Evolutionary conservation across 108 stramenopile species (phyloP).

Genomic region (Discostella pseudostelligera): DNA sequence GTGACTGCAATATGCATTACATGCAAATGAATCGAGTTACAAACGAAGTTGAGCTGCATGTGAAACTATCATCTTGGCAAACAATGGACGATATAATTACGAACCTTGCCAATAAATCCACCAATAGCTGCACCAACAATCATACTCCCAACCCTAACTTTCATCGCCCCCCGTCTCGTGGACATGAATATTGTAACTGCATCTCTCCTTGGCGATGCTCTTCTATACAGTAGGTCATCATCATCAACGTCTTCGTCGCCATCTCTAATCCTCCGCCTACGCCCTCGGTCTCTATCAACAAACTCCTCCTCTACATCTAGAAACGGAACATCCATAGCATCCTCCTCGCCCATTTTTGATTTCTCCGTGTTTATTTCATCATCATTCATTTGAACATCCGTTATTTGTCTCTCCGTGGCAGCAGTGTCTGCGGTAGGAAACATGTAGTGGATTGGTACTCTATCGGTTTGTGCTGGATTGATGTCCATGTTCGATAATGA

Average conservation of each 20-base stretch:
- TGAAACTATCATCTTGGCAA: background rate
- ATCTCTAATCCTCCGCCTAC: background rate
- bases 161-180: conserved; percentile 50
- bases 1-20: conserved; percentile 20
- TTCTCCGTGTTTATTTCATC: background rate
- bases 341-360: background rate
- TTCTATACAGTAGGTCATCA: conserved; percentile 15
- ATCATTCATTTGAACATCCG: conserved; percentile 4
- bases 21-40: conserved; percentile 3
- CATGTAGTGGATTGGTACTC: conserved; percentile 44
- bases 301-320: conserved; percentile 24
- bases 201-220: conserved; percentile 66
- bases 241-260: conserved; percentile 33
- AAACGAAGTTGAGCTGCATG: background rate
- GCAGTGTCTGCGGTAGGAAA: conserved; percentile 43
- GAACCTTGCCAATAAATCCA: conserved; percentile 62
- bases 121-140: conserved; percentile 53
- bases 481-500: conserved; percentile 10
- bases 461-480: conserved; percentile 41
- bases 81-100: background rate
- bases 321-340: conserved; percentile 21
- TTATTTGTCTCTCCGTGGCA: conserved; percentile 20
- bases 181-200: conserved; percentile 69
- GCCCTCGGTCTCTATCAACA: conserved; percentile 2
- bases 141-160: conserved; percentile 50